Evolutionary conservation across 345 rosid genomes (phyloP).

Genomic region (Luvunga scandens): DNA sequence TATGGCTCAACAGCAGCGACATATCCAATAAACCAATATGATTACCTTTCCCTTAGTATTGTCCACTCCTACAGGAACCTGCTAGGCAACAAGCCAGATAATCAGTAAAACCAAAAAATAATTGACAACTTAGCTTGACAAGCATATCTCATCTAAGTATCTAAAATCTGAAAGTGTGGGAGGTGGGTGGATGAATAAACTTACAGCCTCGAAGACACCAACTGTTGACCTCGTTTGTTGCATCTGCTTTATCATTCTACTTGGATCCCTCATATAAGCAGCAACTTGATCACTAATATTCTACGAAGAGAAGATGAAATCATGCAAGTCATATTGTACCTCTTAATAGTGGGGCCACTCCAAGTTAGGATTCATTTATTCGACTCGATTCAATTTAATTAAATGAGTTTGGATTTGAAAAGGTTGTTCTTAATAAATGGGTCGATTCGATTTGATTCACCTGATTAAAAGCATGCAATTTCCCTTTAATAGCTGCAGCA

Average conservation of each 20-base stretch:
- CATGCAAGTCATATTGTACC: slow-evolving; percentile 15
- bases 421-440: no score
- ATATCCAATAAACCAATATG: background rate
- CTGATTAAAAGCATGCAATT: slow-evolving; percentile 95
- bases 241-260: slow-evolving; percentile 96
- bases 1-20: background rate
- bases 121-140: background rate
- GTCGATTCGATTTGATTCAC: slow-evolving; percentile 19
- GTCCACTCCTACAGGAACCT: slow-evolving; percentile 31
- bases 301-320: slow-evolving; percentile 34
- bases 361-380: no score
- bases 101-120: slow-evolving; percentile 18
- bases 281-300: slow-evolving; percentile 91
- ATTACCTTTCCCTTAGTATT: slow-evolving; percentile 51
- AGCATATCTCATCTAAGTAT: background rate
- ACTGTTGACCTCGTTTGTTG: slow-evolving; percentile 67
- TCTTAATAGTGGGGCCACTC: no score
- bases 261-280: slow-evolving; percentile 87
- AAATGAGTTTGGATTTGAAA: no score
- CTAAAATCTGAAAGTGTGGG: no score
- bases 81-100: slow-evolving; percentile 6
- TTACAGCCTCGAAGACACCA: slow-evolving; percentile 73
- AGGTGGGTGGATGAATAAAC: slow-evolving; percentile 19
- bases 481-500: slow-evolving; percentile 83
- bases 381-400: no score